Conservation (phyloP, 805 yeast genomes). For the Saccharomycopsis fodiens region DNA sequence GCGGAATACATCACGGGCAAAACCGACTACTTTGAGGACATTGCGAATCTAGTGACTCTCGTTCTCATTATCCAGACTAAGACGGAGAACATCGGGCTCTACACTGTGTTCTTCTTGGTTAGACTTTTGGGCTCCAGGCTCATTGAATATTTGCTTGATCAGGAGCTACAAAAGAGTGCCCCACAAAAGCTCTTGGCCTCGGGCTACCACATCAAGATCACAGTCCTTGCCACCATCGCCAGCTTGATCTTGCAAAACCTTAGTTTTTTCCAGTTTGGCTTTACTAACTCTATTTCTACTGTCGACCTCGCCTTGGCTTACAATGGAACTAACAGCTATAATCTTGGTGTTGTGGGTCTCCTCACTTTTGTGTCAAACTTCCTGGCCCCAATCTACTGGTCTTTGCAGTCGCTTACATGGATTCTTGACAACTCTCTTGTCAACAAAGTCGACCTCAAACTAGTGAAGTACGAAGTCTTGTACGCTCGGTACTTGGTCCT, state of each 20-base stretch:
- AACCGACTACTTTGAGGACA: slow-evolving; percentile 26
- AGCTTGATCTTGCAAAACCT: slow-evolving; percentile 59
- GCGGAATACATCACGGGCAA: slow-evolving; percentile 24
- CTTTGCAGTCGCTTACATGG: slow-evolving; percentile 36
- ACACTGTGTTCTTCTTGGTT: slow-evolving; percentile 31
- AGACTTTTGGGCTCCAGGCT: slow-evolving; percentile 15
- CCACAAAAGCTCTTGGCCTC: not conserved
- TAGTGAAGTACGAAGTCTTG: slow-evolving; percentile 30
- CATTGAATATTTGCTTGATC: slow-evolving; percentile 8
- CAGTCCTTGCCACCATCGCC: slow-evolving; percentile 25
- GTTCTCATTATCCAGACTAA: slow-evolving; percentile 50
- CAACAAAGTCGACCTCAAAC: not conserved
- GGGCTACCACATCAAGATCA: slow-evolving; percentile 14
- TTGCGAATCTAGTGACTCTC: slow-evolving; percentile 31
- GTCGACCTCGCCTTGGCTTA: slow-evolving; percentile 88
- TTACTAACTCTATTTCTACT: slow-evolving; percentile 87
- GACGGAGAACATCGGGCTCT: slow-evolving; percentile 48
- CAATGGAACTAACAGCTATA: slow-evolving; percentile 73
- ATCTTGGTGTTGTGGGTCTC: slow-evolving; percentile 62
- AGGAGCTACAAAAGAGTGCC: slow-evolving; percentile 3
- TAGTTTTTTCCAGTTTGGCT: slow-evolving; percentile 80
- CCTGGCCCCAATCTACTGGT: slow-evolving; percentile 80
- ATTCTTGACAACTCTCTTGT: slow-evolving; percentile 22
- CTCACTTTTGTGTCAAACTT: slow-evolving; percentile 80
- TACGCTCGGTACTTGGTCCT: slow-evolving; percentile 31